Conservation (phyloP, 495 filamentous ascomycete species). For the Aspergillus sparsus region DNA sequence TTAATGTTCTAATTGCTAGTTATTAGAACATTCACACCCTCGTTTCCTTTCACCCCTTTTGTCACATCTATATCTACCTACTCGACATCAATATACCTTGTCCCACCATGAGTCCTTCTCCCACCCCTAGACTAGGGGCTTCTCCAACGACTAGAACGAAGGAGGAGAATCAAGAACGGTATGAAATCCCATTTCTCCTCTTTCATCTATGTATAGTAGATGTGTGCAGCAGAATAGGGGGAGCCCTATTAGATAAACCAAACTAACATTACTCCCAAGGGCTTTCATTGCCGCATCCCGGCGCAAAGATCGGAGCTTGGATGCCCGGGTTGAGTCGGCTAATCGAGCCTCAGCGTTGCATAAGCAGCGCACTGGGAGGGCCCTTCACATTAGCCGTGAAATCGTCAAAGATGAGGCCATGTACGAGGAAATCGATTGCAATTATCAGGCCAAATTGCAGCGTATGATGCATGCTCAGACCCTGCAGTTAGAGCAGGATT, state of each 20-base stretch:
- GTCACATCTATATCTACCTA: not conserved
- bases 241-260: not conserved
- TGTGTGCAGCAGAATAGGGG: not conserved
- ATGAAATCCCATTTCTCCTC: constrained; percentile 24
- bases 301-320: constrained; percentile 82
- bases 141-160: constrained; percentile 43
- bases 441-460: constrained; percentile 48
- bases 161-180: constrained; percentile 92
- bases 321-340: constrained; percentile 88
- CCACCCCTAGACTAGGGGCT: constrained; percentile 39
- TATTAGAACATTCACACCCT: not conserved
- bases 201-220: not conserved
- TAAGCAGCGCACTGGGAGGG: constrained; percentile 83
- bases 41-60: not conserved
- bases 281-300: constrained; percentile 96
- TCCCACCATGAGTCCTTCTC: constrained; percentile 26
- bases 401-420: constrained; percentile 93
- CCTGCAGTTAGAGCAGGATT: constrained; percentile 45
- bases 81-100: not conserved
- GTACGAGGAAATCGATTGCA: constrained; percentile 95
- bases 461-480: constrained; percentile 47
- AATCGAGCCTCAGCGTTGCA: constrained; percentile 86
- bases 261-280: constrained; percentile 39
- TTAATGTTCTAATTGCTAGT: not conserved
- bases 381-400: constrained; percentile 78